A percentile compares a stretch with the other conserved stretches of the same genome.
These are phyloP conservation scores for Aspergillus alliaceus DNA, from an alignment of 2,329 filamentous ascomycete species.

Conservation along the genomic window DNA sequence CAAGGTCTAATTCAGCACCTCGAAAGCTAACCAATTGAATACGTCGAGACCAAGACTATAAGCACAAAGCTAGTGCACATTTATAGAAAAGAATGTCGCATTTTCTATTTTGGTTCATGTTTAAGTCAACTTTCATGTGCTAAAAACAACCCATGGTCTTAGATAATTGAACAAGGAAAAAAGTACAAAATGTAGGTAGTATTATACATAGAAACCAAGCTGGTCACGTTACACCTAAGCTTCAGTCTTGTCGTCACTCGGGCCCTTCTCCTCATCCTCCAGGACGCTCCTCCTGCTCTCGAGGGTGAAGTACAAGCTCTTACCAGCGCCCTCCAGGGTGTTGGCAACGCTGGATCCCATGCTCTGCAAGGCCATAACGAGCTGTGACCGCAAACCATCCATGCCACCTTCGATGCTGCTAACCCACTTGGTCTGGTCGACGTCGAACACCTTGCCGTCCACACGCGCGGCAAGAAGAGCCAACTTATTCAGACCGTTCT, in stretches of 20 bases:
- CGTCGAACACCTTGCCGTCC: constrained; percentile 81
- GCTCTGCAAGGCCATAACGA: constrained; percentile 77
- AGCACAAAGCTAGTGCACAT: too few species aligned
- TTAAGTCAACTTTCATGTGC: constrained; percentile 12
- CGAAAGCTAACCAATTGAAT: too few species aligned
- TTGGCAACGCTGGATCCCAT: constrained; percentile 75
- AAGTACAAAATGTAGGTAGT: constrained; percentile 29
- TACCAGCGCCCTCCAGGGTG: constrained; percentile 75
- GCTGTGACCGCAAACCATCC: constrained; percentile 75
- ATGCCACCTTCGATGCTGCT: constrained; percentile 79
- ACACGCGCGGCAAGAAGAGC: constrained; percentile 82
- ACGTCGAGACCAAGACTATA: too few species aligned
- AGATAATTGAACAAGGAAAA: constrained; percentile 17
- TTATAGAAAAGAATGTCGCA: constrained; percentile 1
- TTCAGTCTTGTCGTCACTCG: constrained; percentile 32
- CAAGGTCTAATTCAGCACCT: too few species aligned
- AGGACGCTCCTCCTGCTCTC: constrained; percentile 79
- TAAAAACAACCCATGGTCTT: constrained; percentile 18
- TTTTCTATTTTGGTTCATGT: constrained; percentile 11
- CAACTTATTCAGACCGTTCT: constrained; percentile 81
- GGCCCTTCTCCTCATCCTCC: constrained; percentile 64
- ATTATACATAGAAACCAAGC: constrained; percentile 35
- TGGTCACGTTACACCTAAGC: constrained; percentile 21
- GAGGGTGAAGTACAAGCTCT: constrained; percentile 82
- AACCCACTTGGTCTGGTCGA: constrained; percentile 68